Percentiles rank a stretch among this genome's conserved stretches.
Conservation (phyloP, 2,329 filamentous ascomycete species). For the Verticillium nonalfalfae region DNA sequence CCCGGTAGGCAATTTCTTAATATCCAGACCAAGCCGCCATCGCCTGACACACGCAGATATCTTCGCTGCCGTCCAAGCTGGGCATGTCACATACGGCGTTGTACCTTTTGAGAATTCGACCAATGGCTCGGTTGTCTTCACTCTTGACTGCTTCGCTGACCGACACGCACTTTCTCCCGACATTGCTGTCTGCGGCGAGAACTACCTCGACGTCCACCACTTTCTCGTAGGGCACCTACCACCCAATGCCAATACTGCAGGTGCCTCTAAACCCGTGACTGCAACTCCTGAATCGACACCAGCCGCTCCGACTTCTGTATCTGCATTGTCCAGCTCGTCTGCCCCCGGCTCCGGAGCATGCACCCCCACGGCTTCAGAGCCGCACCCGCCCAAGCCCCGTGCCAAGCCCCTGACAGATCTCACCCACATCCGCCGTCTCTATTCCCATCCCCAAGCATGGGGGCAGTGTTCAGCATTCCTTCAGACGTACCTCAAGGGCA, state of each 20-base stretch:
- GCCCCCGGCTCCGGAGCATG: constrained; percentile 31
- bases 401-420: constrained; percentile 45
- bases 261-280: constrained; percentile 1
- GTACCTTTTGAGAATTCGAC: constrained; percentile 95
- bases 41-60: constrained; percentile 48
- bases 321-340: background rate
- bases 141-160: constrained; percentile 83
- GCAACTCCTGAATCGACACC: background rate
- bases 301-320: background rate
- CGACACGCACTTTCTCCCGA: constrained; percentile 56
- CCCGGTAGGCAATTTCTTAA: constrained; percentile 25
- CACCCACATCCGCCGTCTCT: constrained; percentile 64
- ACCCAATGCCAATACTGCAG: constrained; percentile 7
- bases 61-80: constrained; percentile 69
- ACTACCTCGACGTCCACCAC: constrained; percentile 83
- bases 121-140: constrained; percentile 87
- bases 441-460: constrained; percentile 94
- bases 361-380: constrained; percentile 42
- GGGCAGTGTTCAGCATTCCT: constrained; percentile 83
- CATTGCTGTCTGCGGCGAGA: constrained; percentile 73
- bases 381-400: constrained; percentile 35
- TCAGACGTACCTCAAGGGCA: constrained; percentile 57
- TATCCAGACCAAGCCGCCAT: background rate
- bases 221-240: constrained; percentile 61
- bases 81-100: constrained; percentile 63